A percentile compares a stretch with the other conserved stretches of the same genome.
These are phyloP conservation scores for Phytophthora parvispora DNA, from an alignment of 352 stramenopile genomes.

Conservation along the genomic window DNA sequence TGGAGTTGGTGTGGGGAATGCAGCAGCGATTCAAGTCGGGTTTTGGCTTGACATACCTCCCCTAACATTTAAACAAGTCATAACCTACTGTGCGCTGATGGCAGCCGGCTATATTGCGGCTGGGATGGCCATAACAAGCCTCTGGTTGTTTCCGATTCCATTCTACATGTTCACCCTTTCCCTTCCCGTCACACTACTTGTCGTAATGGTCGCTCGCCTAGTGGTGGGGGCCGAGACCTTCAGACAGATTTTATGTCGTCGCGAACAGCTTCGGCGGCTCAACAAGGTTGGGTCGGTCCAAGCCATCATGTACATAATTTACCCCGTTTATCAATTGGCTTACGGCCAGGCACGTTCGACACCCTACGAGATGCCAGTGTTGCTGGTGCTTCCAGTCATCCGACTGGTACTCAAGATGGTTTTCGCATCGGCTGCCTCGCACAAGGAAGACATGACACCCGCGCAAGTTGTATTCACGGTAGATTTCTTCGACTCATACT, in stretches of 20 bases:
- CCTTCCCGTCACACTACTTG: not conserved
- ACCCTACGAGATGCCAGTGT: slow-evolving; percentile 8
- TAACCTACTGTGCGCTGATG: not conserved
- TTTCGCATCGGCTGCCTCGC: not conserved
- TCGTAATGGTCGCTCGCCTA: not conserved
- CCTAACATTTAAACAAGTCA: slow-evolving; percentile 4
- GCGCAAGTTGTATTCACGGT: slow-evolving; percentile 15
- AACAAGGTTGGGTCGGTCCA: not conserved
- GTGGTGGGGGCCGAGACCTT: not conserved
- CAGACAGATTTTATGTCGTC: not conserved
- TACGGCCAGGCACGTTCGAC: slow-evolving; percentile 1
- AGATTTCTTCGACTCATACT: slow-evolving; percentile 17
- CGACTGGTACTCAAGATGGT: slow-evolving; percentile 1
- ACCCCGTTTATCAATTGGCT: slow-evolving; percentile 10
- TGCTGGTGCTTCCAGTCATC: slow-evolving; percentile 6
- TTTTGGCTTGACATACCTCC: slow-evolving; percentile 9
- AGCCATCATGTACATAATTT: slow-evolving; percentile 3
- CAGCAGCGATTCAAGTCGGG: not conserved
- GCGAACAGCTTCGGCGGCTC: slow-evolving; percentile 2
- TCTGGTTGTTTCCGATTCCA: slow-evolving; percentile 19
- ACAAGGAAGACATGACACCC: slow-evolving; percentile 19
- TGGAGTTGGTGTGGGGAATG: slow-evolving; percentile 1
- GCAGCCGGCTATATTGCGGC: not conserved
- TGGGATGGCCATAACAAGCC: not conserved
- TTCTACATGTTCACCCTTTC: slow-evolving; percentile 11